A percentile compares a stretch with the other conserved stretches of the same genome.
Conservation (phyloP, 2,329 filamentous ascomycete species). For the Monilinia aucupariae region DNA sequence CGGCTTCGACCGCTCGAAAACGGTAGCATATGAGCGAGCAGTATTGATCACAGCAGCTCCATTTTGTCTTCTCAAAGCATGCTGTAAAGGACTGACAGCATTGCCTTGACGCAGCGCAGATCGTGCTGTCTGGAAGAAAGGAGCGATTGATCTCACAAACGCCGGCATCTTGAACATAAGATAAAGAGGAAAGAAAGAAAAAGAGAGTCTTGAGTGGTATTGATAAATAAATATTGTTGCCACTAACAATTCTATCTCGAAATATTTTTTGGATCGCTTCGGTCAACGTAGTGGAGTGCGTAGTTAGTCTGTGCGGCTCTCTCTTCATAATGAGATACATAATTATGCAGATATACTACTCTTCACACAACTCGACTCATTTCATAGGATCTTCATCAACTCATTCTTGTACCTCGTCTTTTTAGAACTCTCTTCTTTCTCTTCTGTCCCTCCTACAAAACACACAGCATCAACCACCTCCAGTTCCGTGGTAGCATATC, state of each 20-base stretch:
- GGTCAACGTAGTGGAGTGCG: conserved; percentile 10
- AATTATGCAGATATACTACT: no score
- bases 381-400: no score
- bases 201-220: conserved; percentile 11
- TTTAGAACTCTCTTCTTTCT: no score
- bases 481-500: no score
- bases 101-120: conserved; percentile 64
- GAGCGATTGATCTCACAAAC: conserved; percentile 70
- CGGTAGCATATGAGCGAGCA: conserved; percentile 56
- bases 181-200: conserved; percentile 14
- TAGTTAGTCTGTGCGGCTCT: conserved; percentile 6
- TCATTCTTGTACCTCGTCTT: no score
- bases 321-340: background rate
- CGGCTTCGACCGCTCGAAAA: conserved; percentile 86
- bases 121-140: conserved; percentile 77
- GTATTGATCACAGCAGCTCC: conserved; percentile 60
- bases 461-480: no score
- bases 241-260: conserved; percentile 17
- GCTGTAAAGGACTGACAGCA: conserved; percentile 70
- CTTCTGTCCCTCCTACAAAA: no score
- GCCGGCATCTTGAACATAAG: conserved; percentile 63
- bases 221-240: conserved; percentile 3
- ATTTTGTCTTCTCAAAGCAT: conserved; percentile 57
- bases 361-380: no score
- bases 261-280: conserved; percentile 16